Base-by-base conservation (phyloP, 2,329 filamentous ascomycete species). In the Drechmeria coniospora region DNA sequence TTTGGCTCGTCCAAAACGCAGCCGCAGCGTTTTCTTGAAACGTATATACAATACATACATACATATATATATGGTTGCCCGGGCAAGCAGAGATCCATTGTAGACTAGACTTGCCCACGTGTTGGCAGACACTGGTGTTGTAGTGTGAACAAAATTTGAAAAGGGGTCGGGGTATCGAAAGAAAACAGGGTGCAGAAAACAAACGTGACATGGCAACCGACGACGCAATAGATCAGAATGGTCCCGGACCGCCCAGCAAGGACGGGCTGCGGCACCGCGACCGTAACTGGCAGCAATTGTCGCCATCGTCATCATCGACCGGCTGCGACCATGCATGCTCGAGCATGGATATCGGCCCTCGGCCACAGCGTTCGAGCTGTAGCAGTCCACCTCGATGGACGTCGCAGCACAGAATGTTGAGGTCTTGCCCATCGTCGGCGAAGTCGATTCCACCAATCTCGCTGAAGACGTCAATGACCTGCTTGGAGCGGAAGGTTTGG, bases 381-480 rank as follows among this genome's bases (percentile, higher is more conserved):
- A 79, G 49, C 18, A 83, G 48, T 2, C 79, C 79, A 20, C 79
- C 79, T 21, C 79, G 68, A 29, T 60, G 55, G 21, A 49, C 50
- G 41, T 86, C 79, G 26, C 65, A 67, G 40, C 78, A 80, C 8
- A 79, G 64, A 2, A 82, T 59, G 28, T 72, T 65, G n/a, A 87
- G 50, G 30, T 76, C 68, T 30, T 68, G 63, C 0, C 79, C 80
- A 26, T 73, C 71, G 22, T 75, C 68, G 4, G 74, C 59, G 37
- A 84, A 74, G 13, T 63, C 60, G 4, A 79, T 54, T 12, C 80
- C 80, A 6, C 69, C 78, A 33, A 82, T 69, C 42, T 81, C 75
- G 20, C 80, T 79, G 47, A 86, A 83, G 30, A 84, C 64, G 34
- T 80, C 75, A 8, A 86, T 53, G 0, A 67, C 69, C 49, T 86